Conservation (phyloP, 495 filamentous ascomycete species). For the Podospora comata region DNA sequence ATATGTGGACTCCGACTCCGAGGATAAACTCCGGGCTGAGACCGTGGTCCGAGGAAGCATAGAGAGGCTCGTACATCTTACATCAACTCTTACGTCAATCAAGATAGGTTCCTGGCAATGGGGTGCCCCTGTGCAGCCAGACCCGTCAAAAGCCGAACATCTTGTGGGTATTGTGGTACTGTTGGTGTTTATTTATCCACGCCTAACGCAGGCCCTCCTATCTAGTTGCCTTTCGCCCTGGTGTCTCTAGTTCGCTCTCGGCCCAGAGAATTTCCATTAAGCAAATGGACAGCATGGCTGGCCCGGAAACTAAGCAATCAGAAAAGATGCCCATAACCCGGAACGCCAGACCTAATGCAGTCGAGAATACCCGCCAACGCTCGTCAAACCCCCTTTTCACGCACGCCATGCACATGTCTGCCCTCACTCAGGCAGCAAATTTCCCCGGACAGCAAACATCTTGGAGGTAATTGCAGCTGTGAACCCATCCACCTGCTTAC, state of each 20-base stretch:
- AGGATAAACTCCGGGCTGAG: background rate
- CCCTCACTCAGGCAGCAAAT: slow-evolving; percentile 50
- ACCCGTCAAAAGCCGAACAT: background rate
- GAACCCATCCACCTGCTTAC: slow-evolving; percentile 95
- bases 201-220: background rate
- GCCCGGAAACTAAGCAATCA: slow-evolving; percentile 27
- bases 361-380: slow-evolving; percentile 20
- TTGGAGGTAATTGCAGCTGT: slow-evolving; percentile 84
- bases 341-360: slow-evolving; percentile 37
- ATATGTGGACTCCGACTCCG: background rate
- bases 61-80: background rate
- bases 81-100: background rate
- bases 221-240: background rate
- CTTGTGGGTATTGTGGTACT: background rate
- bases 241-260: background rate
- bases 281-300: slow-evolving; percentile 19
- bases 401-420: slow-evolving; percentile 15
- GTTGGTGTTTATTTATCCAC: background rate
- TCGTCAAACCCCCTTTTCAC: slow-evolving; percentile 13
- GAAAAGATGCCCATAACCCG: slow-evolving; percentile 28
- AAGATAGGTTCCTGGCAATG: background rate
- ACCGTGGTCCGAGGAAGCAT: background rate
- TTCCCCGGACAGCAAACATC: slow-evolving; percentile 95
- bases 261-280: background rate
- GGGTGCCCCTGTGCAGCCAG: background rate